Evolutionary conservation across 306 rosid species (phyloP).

Genomic region (Sindora glabra): DNA sequence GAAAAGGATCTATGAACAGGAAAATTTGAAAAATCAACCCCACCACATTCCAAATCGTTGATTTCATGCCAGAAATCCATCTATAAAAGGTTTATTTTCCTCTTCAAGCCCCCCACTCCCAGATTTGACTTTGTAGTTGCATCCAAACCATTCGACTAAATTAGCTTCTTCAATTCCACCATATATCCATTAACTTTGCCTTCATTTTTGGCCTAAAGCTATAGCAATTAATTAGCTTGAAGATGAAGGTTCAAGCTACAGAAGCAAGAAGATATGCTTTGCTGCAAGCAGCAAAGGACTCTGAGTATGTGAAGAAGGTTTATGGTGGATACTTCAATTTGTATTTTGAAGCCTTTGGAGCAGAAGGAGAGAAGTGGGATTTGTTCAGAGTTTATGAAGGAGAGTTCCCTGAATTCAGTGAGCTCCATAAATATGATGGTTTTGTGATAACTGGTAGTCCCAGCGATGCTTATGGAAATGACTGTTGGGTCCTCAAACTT

Average conservation of each 20-base stretch:
- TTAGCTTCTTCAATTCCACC: neutral
- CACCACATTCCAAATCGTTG: too few species aligned
- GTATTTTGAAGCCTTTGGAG: slow-evolving; percentile 46
- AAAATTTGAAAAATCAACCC: too few species aligned
- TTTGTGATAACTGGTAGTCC: slow-evolving; percentile 59
- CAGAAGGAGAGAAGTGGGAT: slow-evolving; percentile 62
- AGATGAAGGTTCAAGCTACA: slow-evolving; percentile 2
- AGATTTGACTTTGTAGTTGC: too few species aligned
- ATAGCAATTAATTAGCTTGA: too few species aligned
- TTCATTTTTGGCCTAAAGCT: neutral
- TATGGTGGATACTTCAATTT: slow-evolving; percentile 60
- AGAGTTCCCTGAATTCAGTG: slow-evolving; percentile 39
- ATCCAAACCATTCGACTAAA: too few species aligned
- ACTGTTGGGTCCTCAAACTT: slow-evolving; percentile 50
- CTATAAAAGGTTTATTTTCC: too few species aligned
- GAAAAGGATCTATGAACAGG: too few species aligned
- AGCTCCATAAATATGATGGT: slow-evolving; percentile 44
- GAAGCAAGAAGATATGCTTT: slow-evolving; percentile 34
- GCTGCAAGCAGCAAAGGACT: slow-evolving; percentile 49
- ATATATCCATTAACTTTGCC: neutral
- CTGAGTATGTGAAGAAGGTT: slow-evolving; percentile 45
- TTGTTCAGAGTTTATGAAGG: slow-evolving; percentile 22
- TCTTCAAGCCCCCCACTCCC: too few species aligned
- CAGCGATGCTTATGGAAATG: slow-evolving; percentile 52
- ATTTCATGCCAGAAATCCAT: too few species aligned